Base-by-base conservation (phyloP, 495 filamentous ascomycete species). In the Aspergillus nanangensis region DNA sequence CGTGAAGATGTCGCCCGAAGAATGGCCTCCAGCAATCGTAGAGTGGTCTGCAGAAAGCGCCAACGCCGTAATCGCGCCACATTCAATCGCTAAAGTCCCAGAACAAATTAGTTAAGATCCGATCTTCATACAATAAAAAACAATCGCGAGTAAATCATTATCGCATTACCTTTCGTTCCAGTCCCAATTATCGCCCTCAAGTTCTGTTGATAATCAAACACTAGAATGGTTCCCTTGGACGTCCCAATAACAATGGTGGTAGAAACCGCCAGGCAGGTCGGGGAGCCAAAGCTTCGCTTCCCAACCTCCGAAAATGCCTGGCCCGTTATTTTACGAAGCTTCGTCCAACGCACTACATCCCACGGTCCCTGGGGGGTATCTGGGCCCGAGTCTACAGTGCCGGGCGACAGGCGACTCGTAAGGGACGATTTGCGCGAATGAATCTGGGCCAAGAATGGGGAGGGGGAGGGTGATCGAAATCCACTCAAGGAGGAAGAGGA, bases 281-380 rank as follows among this genome's bases (percentile, higher is more conserved):
- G 88, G 21, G 84, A 77, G 24, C 93, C 93, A 72, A 96, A 96
- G 60, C 83, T 96, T 17, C 93, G 84, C 69, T 82, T 94, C 27
- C 91, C 93, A 37, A 84, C 79, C 61, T 99, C 94, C n/a, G 94
- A 96, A 61, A 97, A 96, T 5, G 84, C 79, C 57, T 96, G 87
- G 0, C 81, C 83, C 19, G 88, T 88, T 45, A 97, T 81, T 55
- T 90, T 96, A 58, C 82, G 87, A 47, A 99, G 62, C 60, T 88
- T 96, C 0, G 90, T 96, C 93, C 93, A 99, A 62, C 89, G 74
- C 41, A 99, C 83, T 45, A 96, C 89, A 61, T 97, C 93, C 93
- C 93, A 99, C 17, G 92, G 93, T 8, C 86, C 80, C 54, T 65
- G 73, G 0, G 77, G 74, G 4, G 77, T 79, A 33, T 90, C 88